Conservation (phyloP, 139 green algal genomes). For the Yamagishiella unicocca region DNA sequence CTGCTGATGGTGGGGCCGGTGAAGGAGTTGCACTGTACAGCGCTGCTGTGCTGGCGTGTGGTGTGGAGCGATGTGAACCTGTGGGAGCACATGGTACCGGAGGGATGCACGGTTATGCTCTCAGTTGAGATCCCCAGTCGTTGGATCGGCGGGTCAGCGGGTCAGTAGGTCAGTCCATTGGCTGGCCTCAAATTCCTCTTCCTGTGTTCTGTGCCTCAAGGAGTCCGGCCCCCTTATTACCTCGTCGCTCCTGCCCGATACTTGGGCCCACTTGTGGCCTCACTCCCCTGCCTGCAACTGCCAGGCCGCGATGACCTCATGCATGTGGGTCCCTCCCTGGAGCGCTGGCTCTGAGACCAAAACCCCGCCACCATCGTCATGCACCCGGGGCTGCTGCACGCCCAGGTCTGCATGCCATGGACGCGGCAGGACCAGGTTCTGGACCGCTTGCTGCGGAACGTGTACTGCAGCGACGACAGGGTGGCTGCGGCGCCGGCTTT, state of each 20-base stretch:
- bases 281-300: neutral
- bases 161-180: no score
- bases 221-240: neutral
- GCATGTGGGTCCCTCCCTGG: constrained; percentile 22
- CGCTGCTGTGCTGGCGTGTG: constrained; percentile 47
- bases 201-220: neutral
- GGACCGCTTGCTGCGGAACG: neutral
- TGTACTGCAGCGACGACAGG: constrained; percentile 19
- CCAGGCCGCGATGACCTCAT: constrained; percentile 49
- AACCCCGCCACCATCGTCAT: constrained; percentile 21
- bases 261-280: neutral
- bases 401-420: constrained; percentile 33
- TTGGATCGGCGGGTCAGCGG: neutral
- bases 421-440: constrained; percentile 35
- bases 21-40: constrained; percentile 51
- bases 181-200: neutral
- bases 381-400: constrained; percentile 32
- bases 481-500: no score
- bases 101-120: constrained; percentile 20
- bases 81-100: constrained; percentile 22
- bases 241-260: neutral
- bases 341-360: constrained; percentile 32
- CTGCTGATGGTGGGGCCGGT: constrained; percentile 47
- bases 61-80: constrained; percentile 46
- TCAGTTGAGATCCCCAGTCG: neutral